Conservation (phyloP, 2,329 filamentous ascomycete species). For the Ophioceras dolichostomum region DNA sequence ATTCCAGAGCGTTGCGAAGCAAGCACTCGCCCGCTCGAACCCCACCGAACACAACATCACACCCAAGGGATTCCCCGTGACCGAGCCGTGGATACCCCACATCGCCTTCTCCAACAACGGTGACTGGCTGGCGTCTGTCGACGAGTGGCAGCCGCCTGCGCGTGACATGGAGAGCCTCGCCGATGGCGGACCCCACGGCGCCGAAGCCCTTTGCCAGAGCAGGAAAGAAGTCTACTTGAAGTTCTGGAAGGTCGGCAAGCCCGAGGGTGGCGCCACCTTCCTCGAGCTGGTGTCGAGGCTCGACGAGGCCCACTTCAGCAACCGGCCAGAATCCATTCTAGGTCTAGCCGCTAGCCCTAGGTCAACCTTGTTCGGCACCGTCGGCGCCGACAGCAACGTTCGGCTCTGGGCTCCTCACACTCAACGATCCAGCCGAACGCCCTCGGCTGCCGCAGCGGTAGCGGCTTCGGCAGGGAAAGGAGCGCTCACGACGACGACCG, state of each 20-base stretch:
- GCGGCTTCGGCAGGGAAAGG: background rate
- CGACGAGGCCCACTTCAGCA: conserved; percentile 64
- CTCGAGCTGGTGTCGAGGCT: conserved; percentile 76
- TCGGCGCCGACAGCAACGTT: conserved; percentile 69
- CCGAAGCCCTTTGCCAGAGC: background rate
- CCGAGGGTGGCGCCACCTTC: conserved; percentile 26
- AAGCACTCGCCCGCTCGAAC: conserved; percentile 81
- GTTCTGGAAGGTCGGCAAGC: conserved; percentile 64
- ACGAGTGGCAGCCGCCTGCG: conserved; percentile 73
- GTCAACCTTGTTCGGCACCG: conserved; percentile 64
- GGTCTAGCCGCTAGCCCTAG: conserved; percentile 61
- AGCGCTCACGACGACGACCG: too few species aligned
- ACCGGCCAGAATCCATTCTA: conserved; percentile 47
- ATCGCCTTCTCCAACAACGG: conserved; percentile 71
- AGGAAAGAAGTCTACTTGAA: conserved; percentile 65
- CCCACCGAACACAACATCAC: conserved; percentile 69
- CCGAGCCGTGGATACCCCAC: conserved; percentile 66
- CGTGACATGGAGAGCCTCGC: conserved; percentile 52
- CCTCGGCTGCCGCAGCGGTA: conserved; percentile 30
- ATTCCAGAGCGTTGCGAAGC: conserved; percentile 67
- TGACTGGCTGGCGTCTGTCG: conserved; percentile 80
- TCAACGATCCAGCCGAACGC: conserved; percentile 44
- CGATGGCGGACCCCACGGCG: conserved; percentile 8
- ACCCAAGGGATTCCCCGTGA: conserved; percentile 56
- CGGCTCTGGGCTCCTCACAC: conserved; percentile 66